Evolutionary conservation across 306 rosid species (phyloP).

Genomic region (Ormosia emarginata): DNA sequence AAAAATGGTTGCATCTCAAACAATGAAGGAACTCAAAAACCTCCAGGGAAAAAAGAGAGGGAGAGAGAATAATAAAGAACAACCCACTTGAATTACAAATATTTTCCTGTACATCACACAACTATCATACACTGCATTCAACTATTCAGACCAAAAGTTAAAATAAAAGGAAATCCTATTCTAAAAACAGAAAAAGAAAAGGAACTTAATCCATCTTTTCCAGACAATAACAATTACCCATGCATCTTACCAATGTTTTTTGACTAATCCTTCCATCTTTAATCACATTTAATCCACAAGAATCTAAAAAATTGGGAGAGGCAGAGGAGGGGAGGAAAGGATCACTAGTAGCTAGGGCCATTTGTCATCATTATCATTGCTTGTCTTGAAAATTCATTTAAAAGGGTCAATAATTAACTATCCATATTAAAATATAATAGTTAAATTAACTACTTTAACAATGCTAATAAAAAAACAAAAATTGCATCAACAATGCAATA

Average conservation of each 20-base stretch:
- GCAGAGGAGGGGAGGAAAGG: neutral
- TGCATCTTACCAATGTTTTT: neutral
- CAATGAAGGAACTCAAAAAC: neutral
- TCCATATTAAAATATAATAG: neutral
- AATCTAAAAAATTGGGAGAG: neutral
- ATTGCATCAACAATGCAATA: too few species aligned
- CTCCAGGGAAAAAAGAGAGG: neutral
- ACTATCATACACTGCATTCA: neutral
- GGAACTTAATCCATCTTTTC: neutral
- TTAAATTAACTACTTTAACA: too few species aligned
- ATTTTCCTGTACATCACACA: slow-evolving; percentile 2
- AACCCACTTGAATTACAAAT: neutral
- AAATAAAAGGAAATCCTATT: neutral
- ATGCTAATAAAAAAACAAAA: too few species aligned
- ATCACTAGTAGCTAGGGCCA: neutral
- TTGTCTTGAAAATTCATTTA: neutral
- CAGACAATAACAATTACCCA: neutral
- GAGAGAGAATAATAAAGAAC: neutral
- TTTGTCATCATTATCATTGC: neutral
- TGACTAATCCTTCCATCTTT: neutral
- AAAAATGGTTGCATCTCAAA: neutral
- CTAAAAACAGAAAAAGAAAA: neutral
- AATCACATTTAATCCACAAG: neutral
- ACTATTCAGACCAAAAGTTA: neutral
- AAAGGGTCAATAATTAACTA: neutral